These are phyloP conservation scores for Myriosclerotinia duriaeana DNA, from an alignment of 2,329 filamentous ascomycete genomes.

Conservation along the genomic window DNA sequence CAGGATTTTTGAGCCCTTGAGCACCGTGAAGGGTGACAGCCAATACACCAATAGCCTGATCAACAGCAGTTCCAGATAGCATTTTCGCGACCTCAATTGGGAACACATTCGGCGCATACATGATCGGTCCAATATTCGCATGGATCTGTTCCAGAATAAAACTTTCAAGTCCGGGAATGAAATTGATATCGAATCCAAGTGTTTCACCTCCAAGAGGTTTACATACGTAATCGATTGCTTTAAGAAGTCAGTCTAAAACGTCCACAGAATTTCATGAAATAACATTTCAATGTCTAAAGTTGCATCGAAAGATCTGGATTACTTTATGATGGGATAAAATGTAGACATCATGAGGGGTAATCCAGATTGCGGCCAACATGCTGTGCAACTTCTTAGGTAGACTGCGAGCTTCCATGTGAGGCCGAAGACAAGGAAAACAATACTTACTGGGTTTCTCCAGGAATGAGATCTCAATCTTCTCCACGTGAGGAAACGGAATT, in stretches of 20 bases:
- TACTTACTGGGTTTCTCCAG: constrained; percentile 64
- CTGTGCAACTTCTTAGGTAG: neutral
- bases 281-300: neutral
- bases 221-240: constrained; percentile 89
- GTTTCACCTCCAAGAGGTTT: constrained; percentile 94
- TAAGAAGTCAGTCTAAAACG: constrained; percentile 20
- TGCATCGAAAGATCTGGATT: neutral
- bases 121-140: constrained; percentile 89
- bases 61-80: constrained; percentile 88
- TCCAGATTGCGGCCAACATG: neutral
- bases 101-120: constrained; percentile 97
- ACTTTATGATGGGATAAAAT: neutral
- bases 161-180: constrained; percentile 87
- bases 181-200: constrained; percentile 98
- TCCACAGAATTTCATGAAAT: constrained; percentile 1
- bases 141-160: constrained; percentile 98
- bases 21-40: constrained; percentile 90
- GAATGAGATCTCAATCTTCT: constrained; percentile 94
- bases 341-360: neutral
- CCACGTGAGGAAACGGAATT: constrained; percentile 91
- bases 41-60: constrained; percentile 92
- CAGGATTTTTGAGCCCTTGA: constrained; percentile 88
- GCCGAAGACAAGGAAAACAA: constrained; percentile 10
- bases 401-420: no score
- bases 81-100: constrained; percentile 98